These are phyloP conservation scores for Termitomyces heimii DNA, from an alignment of 768 basidiomycete species.

Conservation along the genomic window DNA sequence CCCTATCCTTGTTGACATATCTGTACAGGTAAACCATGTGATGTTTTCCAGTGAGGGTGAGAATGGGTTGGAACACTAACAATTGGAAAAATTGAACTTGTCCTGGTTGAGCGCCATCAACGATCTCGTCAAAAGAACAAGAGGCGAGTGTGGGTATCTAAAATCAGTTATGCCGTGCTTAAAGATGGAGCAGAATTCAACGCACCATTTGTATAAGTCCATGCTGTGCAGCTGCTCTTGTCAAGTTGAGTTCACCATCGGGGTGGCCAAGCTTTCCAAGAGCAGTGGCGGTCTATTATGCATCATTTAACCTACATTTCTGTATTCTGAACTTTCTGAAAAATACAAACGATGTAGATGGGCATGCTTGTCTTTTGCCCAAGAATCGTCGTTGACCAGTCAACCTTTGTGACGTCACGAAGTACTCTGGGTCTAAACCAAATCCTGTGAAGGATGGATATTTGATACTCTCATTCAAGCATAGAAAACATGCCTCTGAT, in stretches of 20 bases:
- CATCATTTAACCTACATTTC: neutral
- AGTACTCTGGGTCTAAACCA: slow-evolving; percentile 92
- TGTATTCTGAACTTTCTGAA: neutral
- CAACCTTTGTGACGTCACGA: slow-evolving; percentile 79
- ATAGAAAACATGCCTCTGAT: slow-evolving; percentile 57
- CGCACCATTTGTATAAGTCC: slow-evolving; percentile 45
- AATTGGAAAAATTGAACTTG: slow-evolving; percentile 88
- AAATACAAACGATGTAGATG: slow-evolving; percentile 61
- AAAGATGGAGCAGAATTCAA: neutral
- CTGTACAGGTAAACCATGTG: slow-evolving; percentile 23
- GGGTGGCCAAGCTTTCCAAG: slow-evolving; percentile 94
- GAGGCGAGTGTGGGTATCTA: slow-evolving; percentile 95
- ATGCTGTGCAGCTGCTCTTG: slow-evolving; percentile 82
- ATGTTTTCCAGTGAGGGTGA: neutral
- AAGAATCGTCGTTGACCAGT: slow-evolving; percentile 79
- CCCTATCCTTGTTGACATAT: slow-evolving; percentile 90
- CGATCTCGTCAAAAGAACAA: slow-evolving; percentile 92
- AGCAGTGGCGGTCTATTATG: slow-evolving; percentile 62
- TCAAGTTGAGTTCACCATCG: slow-evolving; percentile 89
- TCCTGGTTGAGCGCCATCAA: slow-evolving; percentile 75
- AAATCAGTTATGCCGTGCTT: neutral
- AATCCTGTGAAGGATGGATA: slow-evolving; percentile 32
- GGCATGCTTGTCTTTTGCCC: slow-evolving; percentile 74
- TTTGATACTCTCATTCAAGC: neutral
- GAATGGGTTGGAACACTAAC: slow-evolving; percentile 29